Evolutionary conservation across 768 basidiomycete species (phyloP).

Genomic region (Leccinum boreale): DNA sequence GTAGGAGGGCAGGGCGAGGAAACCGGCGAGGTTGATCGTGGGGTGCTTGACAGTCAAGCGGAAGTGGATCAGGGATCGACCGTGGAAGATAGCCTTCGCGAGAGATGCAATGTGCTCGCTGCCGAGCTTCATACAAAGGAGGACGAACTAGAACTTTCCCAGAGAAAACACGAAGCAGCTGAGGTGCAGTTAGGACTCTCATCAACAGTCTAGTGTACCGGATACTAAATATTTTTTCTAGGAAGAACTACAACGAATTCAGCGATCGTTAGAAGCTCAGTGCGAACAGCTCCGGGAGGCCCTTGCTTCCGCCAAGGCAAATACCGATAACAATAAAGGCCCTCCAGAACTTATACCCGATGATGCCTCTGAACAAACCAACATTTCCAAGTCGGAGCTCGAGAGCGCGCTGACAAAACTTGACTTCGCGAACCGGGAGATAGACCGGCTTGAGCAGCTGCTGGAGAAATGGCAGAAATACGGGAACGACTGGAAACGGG

Average conservation of each 20-base stretch:
- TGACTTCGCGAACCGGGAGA: constrained; percentile 13
- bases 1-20: constrained; percentile 14
- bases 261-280: constrained; percentile 13
- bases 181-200: constrained; percentile 18
- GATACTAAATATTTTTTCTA: constrained; percentile 9
- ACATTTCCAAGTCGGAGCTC: constrained; percentile 1
- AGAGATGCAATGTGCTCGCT: constrained; percentile 17
- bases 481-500: constrained; percentile 23
- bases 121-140: constrained; percentile 19
- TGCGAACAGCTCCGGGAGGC: constrained; percentile 18
- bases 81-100: constrained; percentile 2
- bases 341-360: constrained; percentile 7
- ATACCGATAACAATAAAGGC: background rate
- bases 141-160: constrained; percentile 16
- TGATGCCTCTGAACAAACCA: background rate
- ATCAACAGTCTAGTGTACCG: constrained; percentile 3
- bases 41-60: background rate
- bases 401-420: constrained; percentile 11
- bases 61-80: constrained; percentile 10
- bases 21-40: constrained; percentile 9
- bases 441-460: constrained; percentile 17
- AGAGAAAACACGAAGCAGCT: constrained; percentile 10
- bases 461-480: constrained; percentile 25
- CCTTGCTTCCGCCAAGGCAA: constrained; percentile 11
- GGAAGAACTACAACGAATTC: constrained; percentile 19